These are phyloP conservation scores for Brassica incana DNA, from an alignment of 345 rosid species.

Conservation along the genomic window DNA sequence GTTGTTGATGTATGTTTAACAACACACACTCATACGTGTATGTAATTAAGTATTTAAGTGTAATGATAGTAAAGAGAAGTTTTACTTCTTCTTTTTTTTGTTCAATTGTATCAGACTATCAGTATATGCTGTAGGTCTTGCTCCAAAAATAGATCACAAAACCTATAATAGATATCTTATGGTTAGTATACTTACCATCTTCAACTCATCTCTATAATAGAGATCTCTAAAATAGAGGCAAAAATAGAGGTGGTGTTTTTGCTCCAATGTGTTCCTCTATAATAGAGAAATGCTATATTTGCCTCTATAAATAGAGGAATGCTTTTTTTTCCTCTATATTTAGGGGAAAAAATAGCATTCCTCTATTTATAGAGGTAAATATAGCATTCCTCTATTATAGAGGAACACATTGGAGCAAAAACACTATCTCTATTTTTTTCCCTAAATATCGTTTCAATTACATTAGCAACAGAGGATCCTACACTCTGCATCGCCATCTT, in stretches of 20 bases:
- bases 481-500: not conserved
- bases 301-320: too few relatives aligned
- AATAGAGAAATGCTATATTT: too few relatives aligned
- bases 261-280: too few relatives aligned
- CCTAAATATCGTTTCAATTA: not conserved
- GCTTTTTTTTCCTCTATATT: too few relatives aligned
- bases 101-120: not conserved
- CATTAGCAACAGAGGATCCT: not conserved
- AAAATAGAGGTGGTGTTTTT: too few relatives aligned
- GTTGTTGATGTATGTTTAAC: slow-evolving; percentile 14
- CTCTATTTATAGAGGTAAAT: too few relatives aligned
- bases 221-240: too few relatives aligned
- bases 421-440: too few relatives aligned
- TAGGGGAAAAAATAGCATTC: too few relatives aligned
- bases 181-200: not conserved
- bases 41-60: not conserved
- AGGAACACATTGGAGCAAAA: too few relatives aligned
- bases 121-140: not conserved
- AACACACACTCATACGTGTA: slow-evolving; percentile 4
- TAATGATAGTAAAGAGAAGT: not conserved
- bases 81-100: not conserved
- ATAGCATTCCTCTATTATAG: too few relatives aligned
- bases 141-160: not conserved
- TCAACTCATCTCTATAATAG: too few relatives aligned
- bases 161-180: not conserved